Evolutionary conservation across 2,329 filamentous ascomycete genomes (phyloP), one percentile per base, ranked within the genome.

Genomic region (Fusarium papillatum): DNA sequence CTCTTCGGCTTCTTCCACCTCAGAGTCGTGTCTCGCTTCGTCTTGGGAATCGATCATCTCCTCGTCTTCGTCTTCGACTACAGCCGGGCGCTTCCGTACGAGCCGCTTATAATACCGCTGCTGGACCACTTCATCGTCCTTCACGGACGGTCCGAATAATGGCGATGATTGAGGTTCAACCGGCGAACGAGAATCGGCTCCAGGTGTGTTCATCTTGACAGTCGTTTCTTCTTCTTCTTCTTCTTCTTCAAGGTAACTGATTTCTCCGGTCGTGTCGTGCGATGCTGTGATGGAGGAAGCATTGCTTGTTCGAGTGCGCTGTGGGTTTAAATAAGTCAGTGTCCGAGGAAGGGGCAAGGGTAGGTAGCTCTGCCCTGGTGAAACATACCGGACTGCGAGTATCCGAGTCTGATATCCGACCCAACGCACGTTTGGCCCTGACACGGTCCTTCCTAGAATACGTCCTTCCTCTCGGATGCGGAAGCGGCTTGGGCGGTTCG

Each of bases 331-430:
- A 11, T n/a, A 65, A 50, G 50, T 66, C 34, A 71, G 41, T 8
- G 53, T 19, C 59, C 7, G 17, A 29, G 26, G 24, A 19, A 29
- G 29, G 26, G 22, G 50, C 22, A 50, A 53, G 22, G 29, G 29
- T 31, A 31, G 14, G 46, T 22, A n/a, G 34, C 17, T 13, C 59
- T 24, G 11, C 36, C 48, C 53, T 36, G 17, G 48, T 31, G 24
- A 17, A 36, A 76, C 76, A 29, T 76, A 80, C 78, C 59, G 72
- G 67, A 61, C 70, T 75, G 57, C 64, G 69, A n/a, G 36, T 68
- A 41, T 68, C 71, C 31, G 78, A 22, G n/a, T 61, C 69, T 19
- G 60, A 38, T n/a, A 57, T 64, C 13, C 72, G 73, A 5, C 61
- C 64, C 5, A 73, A 26, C 10, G 74, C 64, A 41, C 69, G 72